Base-by-base conservation (phyloP, 2,329 filamentous ascomycete species). In the Scleromitrula shiraiana region DNA sequence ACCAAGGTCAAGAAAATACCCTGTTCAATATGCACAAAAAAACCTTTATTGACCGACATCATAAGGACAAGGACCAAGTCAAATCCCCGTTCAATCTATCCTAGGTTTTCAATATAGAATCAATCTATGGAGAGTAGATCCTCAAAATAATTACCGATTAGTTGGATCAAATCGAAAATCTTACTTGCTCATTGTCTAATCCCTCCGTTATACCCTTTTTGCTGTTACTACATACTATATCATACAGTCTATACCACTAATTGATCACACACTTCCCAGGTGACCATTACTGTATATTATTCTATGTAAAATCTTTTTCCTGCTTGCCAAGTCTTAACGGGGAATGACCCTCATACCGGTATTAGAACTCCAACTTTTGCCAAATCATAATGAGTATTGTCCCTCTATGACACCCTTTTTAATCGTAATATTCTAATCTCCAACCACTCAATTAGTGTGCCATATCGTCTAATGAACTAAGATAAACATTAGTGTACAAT, bases 61-160 rank as follows among this genome's bases (percentile, higher is more conserved):
- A 17, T n/a, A n/a, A n/a, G n/a, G n/a, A 41, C 44, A 26, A 24
- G 10, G 15, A 41, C 17, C n/a, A 15, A 27, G 22, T n/a, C 20
- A 33, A 35, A 47, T 37, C 29, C 45, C 45, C 37, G 30, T 17
- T 41, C 44, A 24, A 41, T 20, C 17, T 35, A 20, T 22, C 32
- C 17, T n/a, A n/a, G n/a, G n/a, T n/a, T n/a, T n/a, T n/a, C 36
- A 47, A 41, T 41, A 47, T 46, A 46, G 22, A 42, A 27, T 22
- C 29, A 47, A 41, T 41, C 37, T 32, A 42, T 24, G 37, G 29
- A 35, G 30, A 39, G 37, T 29, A 41, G 45, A 47, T 47, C 45
- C 22, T n/a, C 23, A 35, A 26, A 41, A 47, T 41, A 47, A 47
- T 47, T 35, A 33, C 45, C 45, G 37, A 41, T 35, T 42, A 41